Percentiles rank a stretch among this genome's conserved stretches.
phyloP scores from a whole-genome alignment of 768 basidiomycete genomes.

The Rhodotorula paludigena region DNA sequence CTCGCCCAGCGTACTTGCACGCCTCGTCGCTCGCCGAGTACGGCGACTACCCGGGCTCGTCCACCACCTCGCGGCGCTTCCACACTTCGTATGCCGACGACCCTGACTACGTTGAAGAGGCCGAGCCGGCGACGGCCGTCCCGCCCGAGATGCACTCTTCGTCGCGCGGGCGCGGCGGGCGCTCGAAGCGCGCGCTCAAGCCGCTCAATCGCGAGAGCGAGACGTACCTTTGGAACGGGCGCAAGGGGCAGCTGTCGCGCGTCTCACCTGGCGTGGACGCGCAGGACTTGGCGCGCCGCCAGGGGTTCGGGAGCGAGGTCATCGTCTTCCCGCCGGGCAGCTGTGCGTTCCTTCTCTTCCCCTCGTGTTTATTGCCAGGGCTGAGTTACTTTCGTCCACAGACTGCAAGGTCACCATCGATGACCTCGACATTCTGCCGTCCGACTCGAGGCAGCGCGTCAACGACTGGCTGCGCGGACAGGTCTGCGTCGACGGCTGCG shows the following conservation, averaged over 20 bases:
- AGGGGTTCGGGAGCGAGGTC: neutral
- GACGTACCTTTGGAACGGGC: constrained; percentile 12
- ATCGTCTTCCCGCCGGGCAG: constrained; percentile 5
- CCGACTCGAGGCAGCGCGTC: constrained; percentile 3
- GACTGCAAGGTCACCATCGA: constrained; percentile 12
- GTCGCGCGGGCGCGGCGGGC: neutral
- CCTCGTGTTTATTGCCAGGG: too few species aligned
- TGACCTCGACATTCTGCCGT: constrained; percentile 24
- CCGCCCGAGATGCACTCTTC: neutral
- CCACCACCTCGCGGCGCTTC: neutral
- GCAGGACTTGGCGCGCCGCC: neutral
- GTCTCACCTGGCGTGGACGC: neutral
- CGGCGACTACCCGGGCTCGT: neutral
- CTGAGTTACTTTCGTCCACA: neutral
- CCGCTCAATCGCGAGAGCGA: constrained; percentile 15
- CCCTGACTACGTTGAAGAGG: neutral
- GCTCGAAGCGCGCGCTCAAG: neutral
- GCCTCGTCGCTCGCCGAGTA: constrained; percentile 4
- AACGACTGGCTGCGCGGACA: constrained; percentile 25
- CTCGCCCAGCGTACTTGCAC: constrained; percentile 6
- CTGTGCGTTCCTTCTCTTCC: constrained; percentile 6
- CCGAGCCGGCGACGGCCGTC: neutral
- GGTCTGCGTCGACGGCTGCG: constrained; percentile 15
- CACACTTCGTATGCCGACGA: neutral
- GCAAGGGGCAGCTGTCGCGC: constrained; percentile 11